Base-by-base conservation (phyloP, 352 stramenopile genomes). In the Phytophthora foliorum region DNA sequence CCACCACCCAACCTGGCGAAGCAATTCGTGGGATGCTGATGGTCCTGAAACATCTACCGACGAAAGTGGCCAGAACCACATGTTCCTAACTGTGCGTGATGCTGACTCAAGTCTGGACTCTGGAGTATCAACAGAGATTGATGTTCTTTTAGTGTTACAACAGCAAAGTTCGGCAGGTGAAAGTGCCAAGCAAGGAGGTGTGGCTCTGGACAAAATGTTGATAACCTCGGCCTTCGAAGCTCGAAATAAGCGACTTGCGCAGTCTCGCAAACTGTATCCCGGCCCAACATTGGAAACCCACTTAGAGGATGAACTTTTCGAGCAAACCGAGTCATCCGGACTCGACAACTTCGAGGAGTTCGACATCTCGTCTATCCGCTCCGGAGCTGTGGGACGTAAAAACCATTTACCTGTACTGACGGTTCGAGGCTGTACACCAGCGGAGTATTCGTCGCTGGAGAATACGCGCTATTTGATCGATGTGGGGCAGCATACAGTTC, bases 401-500 rank as follows among this genome's bases (percentile, higher is more conserved):
- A 92, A 67, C 21, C 77, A 91, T 36, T 63, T 90, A 6, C 76
- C 88, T 2, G 70, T 93, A 4, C 60, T 96, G 29, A 77, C 78
- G 10, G 65, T 96, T 67, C 86, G 89, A 38, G 89, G 89, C 0
- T 97, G 89, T 52, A 97, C 89, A 1, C 89, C 89, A 13, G 86
- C 84, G 2, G 86, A 94, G 27, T 94, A 94, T 57, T 94, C 88
- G 8, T 81, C 82, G 2, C 80, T 97, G 1, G 86, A 95, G 34
- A 92, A 86, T 25, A 92, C 87, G 29, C 84, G 89, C 7, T 97
- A 93, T 58, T 80, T 95, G 21, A 93, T 97, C 34, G 89, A 97
- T 69, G 87, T 93, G 14, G 89, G 89, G 0, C 89, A 97, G 45
- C 89, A 97, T 62, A 97, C 88, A 4, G 85, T 97, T 52, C 87